Evolutionary conservation across 495 filamentous ascomycete species (phyloP).

Genomic region (Penicillium goetzii): DNA sequence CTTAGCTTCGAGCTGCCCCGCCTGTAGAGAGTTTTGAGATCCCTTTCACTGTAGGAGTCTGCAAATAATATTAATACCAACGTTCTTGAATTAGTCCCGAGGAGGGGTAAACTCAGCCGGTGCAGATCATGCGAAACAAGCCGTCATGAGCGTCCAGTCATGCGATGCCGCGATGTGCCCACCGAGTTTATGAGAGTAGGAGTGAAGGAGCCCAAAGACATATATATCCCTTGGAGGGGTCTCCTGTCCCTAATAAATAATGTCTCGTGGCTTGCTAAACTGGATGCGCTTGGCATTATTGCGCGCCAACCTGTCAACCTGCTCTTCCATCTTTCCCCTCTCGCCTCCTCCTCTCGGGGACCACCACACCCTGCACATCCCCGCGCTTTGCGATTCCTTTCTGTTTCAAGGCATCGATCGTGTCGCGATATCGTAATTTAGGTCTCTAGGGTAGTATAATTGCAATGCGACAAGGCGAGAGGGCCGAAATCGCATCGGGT

Average conservation of each 20-base stretch:
- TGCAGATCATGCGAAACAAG: slow-evolving; percentile 38
- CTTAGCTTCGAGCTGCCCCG: background rate
- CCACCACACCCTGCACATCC: slow-evolving; percentile 11
- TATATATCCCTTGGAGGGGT: background rate
- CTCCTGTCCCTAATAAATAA: background rate
- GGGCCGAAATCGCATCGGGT: slow-evolving; percentile 19
- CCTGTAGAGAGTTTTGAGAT: slow-evolving; percentile 16
- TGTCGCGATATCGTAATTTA: slow-evolving; percentile 20
- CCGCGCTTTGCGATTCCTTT: slow-evolving; percentile 10
- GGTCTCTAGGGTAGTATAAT: slow-evolving; percentile 8
- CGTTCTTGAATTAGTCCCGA: slow-evolving; percentile 32
- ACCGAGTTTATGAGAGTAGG: background rate
- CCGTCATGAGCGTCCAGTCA: slow-evolving; percentile 27
- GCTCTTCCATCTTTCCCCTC: slow-evolving; percentile 1
- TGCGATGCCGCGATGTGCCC: slow-evolving; percentile 21
- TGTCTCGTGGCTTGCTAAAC: slow-evolving; percentile 1
- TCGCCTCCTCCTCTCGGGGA: slow-evolving; percentile 4
- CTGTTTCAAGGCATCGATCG: slow-evolving; percentile 4
- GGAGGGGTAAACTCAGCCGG: slow-evolving; percentile 36
- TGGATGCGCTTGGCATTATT: background rate
- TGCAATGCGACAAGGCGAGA: slow-evolving; percentile 32
- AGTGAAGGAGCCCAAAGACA: background rate
- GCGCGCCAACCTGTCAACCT: slow-evolving; percentile 4
- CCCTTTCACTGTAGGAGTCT: slow-evolving; percentile 16
- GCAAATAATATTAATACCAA: slow-evolving; percentile 13